phyloP scores from a whole-genome alignment of 352 stramenopile genomes.

The Pythium volutum region DNA sequence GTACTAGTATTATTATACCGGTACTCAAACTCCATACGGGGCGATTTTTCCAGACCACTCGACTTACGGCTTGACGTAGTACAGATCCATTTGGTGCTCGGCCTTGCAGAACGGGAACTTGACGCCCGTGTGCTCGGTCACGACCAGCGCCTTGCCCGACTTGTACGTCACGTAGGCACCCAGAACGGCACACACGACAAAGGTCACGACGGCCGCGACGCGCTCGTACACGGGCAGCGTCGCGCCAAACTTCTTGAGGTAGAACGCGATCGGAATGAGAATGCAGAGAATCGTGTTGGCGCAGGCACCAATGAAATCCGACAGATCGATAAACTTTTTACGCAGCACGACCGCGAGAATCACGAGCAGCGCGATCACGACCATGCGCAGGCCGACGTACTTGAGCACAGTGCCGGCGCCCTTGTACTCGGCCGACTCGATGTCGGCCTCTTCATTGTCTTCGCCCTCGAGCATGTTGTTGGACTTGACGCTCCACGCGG shows the following conservation, averaged over 20 bases:
- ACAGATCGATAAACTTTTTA: conserved; percentile 61
- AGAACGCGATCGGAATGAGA: conserved; percentile 68
- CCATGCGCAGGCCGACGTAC: conserved; percentile 49
- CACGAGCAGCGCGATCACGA: conserved; percentile 52
- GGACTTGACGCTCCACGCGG: conserved; percentile 26
- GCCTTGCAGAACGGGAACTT: conserved; percentile 30
- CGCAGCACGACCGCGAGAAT: conserved; percentile 26
- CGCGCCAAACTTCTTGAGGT: conserved; percentile 60
- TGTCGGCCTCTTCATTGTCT: conserved; percentile 30
- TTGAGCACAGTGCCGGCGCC: conserved; percentile 33
- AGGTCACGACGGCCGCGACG: not conserved
- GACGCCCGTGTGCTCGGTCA: not conserved
- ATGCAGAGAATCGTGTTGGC: conserved; percentile 56
- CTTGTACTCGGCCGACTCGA: conserved; percentile 40
- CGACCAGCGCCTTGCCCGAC: conserved; percentile 10
- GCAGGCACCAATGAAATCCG: conserved; percentile 64
- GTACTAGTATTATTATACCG: too few relatives aligned
- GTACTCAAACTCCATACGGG: too few relatives aligned
- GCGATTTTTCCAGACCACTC: not conserved
- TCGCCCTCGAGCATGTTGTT: conserved; percentile 36
- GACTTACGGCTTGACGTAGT: conserved; percentile 12
- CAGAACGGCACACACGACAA: conserved; percentile 6
- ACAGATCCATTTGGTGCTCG: conserved; percentile 23
- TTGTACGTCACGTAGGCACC: conserved; percentile 15
- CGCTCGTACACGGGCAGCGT: conserved; percentile 23